Evolutionary conservation across 2,329 filamentous ascomycete genomes (phyloP).

Genomic region (Coniochaeta hoffmannii): DNA sequence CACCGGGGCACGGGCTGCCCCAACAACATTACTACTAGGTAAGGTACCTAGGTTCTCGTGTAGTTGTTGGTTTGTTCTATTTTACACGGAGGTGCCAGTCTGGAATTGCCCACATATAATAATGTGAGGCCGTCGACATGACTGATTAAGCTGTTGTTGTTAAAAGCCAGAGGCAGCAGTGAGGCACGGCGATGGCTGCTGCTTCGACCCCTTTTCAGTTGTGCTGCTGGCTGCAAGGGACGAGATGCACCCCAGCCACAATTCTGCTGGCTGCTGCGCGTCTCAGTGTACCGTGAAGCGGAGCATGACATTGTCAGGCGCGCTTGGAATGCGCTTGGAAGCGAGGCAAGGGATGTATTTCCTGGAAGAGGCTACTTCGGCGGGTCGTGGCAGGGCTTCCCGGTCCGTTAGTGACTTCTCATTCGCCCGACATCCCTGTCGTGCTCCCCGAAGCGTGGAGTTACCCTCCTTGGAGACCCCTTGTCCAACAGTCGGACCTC

Average conservation of each 20-base stretch:
- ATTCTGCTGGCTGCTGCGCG: background rate
- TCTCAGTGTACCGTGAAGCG: background rate
- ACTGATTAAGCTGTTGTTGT: background rate
- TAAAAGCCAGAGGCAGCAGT: background rate
- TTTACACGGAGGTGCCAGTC: too few species aligned
- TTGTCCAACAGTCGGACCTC: background rate
- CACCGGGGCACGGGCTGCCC: background rate
- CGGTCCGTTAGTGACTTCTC: background rate
- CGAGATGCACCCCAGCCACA: background rate
- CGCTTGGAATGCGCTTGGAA: background rate
- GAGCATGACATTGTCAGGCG: background rate
- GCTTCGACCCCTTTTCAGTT: background rate
- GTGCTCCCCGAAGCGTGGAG: background rate
- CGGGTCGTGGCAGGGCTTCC: background rate
- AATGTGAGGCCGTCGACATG: background rate
- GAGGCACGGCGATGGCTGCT: background rate
- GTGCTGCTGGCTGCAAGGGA: constrained; percentile 1
- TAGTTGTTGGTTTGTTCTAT: background rate
- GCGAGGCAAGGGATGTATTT: constrained; percentile 1
- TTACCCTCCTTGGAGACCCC: background rate
- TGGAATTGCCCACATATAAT: too few species aligned
- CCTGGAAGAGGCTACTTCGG: constrained; percentile 2
- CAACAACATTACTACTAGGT: too few species aligned
- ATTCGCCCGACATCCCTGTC: background rate
- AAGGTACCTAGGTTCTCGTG: too few species aligned